Percentiles rank a stretch among this genome's conserved stretches.
Evolutionary conservation across 2,329 filamentous ascomycete genomes (phyloP).

Genomic region (Drechslerella dactyloides): DNA sequence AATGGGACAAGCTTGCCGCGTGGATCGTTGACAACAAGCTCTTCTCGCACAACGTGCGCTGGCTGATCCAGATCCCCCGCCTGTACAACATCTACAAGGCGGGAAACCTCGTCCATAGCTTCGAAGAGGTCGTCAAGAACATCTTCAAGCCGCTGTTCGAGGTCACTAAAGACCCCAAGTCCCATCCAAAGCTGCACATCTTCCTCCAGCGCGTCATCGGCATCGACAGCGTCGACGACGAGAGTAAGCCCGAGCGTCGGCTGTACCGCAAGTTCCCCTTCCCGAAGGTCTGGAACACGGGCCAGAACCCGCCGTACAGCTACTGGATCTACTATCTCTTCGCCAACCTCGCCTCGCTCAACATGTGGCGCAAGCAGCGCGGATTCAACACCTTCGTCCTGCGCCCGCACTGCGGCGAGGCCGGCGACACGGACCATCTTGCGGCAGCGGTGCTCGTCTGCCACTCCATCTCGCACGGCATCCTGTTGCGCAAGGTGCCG

Average conservation of each 20-base stretch:
- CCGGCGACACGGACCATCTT: slow-evolving; percentile 93
- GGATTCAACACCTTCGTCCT: slow-evolving; percentile 96
- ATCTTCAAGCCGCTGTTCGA: slow-evolving; percentile 94
- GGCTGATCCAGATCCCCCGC: slow-evolving; percentile 93
- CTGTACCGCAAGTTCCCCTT: slow-evolving; percentile 96
- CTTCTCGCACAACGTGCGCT: slow-evolving; percentile 95
- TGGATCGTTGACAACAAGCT: slow-evolving; percentile 99
- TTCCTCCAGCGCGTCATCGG: slow-evolving; percentile 95
- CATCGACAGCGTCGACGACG: slow-evolving; percentile 96
- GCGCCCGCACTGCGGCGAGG: slow-evolving; percentile 93
- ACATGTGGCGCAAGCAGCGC: slow-evolving; percentile 85
- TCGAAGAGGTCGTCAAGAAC: slow-evolving; percentile 87
- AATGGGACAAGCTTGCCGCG: slow-evolving; percentile 96
- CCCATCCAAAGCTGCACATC: slow-evolving; percentile 89
- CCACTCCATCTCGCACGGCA: slow-evolving; percentile 94
- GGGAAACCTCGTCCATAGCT: slow-evolving; percentile 82
- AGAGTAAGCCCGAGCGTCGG: slow-evolving; percentile 92
- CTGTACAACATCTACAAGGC: slow-evolving; percentile 96
- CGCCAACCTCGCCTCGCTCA: slow-evolving; percentile 89
- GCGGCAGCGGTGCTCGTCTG: slow-evolving; percentile 89
- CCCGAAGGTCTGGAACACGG: slow-evolving; percentile 84
- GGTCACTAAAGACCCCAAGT: slow-evolving; percentile 83
- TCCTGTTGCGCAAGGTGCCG: slow-evolving; percentile 90
- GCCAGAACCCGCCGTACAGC: slow-evolving; percentile 96
- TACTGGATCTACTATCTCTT: slow-evolving; percentile 99